phyloP scores from a whole-genome alignment of 805 yeast genomes.

The Wickerhamomyces strasburgensis region DNA sequence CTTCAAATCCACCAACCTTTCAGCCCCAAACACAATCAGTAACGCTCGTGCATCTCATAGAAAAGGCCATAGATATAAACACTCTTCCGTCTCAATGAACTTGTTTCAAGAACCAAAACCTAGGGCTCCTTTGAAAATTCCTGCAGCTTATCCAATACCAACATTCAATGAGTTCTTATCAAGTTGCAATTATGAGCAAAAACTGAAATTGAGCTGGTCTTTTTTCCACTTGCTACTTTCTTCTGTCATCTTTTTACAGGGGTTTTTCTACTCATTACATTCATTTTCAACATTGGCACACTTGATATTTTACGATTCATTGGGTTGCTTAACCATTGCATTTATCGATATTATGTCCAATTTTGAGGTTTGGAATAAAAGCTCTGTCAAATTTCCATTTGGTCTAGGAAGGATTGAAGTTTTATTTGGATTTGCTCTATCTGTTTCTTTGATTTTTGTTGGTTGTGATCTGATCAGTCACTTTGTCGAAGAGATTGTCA shows the following conservation, averaged over 20 bases:
- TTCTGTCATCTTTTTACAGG: slow-evolving; percentile 50
- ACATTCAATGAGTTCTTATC: slow-evolving; percentile 51
- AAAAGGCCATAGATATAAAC: slow-evolving; percentile 93
- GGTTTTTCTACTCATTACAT: slow-evolving; percentile 51
- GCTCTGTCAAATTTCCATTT: slow-evolving; percentile 82
- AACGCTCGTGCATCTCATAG: slow-evolving; percentile 60
- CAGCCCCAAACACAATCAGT: slow-evolving; percentile 28
- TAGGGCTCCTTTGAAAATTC: slow-evolving; percentile 71
- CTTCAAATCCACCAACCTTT: slow-evolving; percentile 50
- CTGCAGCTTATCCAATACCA: slow-evolving; percentile 49
- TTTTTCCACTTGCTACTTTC: slow-evolving; percentile 51
- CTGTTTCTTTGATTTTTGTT: slow-evolving; percentile 81
- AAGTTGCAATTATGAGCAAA: slow-evolving; percentile 57
- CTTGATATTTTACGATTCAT: slow-evolving; percentile 78
- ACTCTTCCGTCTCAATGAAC: slow-evolving; percentile 94
- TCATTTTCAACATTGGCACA: slow-evolving; percentile 79
- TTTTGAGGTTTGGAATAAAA: slow-evolving; percentile 84
- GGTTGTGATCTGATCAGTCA: slow-evolving; percentile 89
- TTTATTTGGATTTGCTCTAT: slow-evolving; percentile 77
- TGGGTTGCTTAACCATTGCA: slow-evolving; percentile 66
- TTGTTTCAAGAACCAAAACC: slow-evolving; percentile 89
- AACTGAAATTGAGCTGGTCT: slow-evolving; percentile 55
- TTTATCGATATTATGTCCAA: slow-evolving; percentile 79
- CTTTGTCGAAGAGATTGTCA: slow-evolving; percentile 62
- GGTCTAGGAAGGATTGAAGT: slow-evolving; percentile 92